Base-by-base conservation (phyloP, 805 yeast species). In the Metschnikowia arizonensis region DNA sequence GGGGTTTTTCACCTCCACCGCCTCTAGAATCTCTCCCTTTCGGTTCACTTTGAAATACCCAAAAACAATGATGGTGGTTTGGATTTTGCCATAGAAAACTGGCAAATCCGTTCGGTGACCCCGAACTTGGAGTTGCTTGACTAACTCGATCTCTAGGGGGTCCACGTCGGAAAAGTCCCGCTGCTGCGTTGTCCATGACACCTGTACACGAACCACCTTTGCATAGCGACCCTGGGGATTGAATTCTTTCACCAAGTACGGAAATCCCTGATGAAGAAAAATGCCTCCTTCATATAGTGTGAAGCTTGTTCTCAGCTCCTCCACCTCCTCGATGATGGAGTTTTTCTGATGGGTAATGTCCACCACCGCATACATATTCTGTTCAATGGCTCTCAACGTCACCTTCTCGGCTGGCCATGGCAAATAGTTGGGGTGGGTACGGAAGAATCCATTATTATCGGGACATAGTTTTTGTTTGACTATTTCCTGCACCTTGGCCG, bases 101-200 rank as follows among this genome's bases (percentile, higher is more conserved):
- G 91, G 91, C 1, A 81, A 62, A 38, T 71, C 65, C 41, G 60
- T 31, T 35, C 54, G 19, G 47, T 57, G 50, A 54, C 59, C 66
- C 35, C 68, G 71, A 0, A 63, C 64, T 15, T 62, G 64, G 15
- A 84, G 60, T 4, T 85, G 77, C 45, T 86, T 69, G 3, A 85
- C 76, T 45, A 70, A 63, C 54, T 85, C 89, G 42, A 84, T 82
- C 55, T 82, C 82, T 18, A 74, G 62, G 0, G 99, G 97, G 61
- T 93, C 98, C 7, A 93, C 85, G 63, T 93, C 95, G 0, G 97
- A 88, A 56, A 76, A 93, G 62, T 93, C 99, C 45, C 99, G 70
- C 60, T 91, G 98, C 38, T 76, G 75, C 0, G 99, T 93, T 1
- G 80, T 76, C 98, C 98, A 93, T 52, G 91, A 96, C 12, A 93